Evolutionary conservation across 805 yeast species (phyloP).

Genomic region (Allodekkera sacchari): DNA sequence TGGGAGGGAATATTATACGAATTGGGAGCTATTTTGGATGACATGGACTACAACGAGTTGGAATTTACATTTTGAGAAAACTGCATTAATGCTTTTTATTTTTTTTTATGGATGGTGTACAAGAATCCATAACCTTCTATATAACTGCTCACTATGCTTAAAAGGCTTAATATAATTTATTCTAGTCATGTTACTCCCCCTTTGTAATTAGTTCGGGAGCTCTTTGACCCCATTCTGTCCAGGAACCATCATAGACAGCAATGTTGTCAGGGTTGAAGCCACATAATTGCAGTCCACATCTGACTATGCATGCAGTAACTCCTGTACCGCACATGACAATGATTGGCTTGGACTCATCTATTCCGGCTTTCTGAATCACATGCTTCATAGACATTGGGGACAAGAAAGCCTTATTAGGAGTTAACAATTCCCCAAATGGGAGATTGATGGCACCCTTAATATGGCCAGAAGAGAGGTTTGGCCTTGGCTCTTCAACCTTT

Average conservation of each 20-base stretch:
- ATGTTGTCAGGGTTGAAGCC: slow-evolving; percentile 38
- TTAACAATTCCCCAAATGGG: slow-evolving; percentile 63
- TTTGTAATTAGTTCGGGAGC: slow-evolving; percentile 54
- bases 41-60: slow-evolving; percentile 6
- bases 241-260: slow-evolving; percentile 75
- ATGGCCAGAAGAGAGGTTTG: slow-evolving; percentile 85
- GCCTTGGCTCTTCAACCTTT: slow-evolving; percentile 77
- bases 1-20: slow-evolving; percentile 15
- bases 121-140: background rate
- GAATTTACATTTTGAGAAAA: slow-evolving; percentile 8
- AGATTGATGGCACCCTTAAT: slow-evolving; percentile 71
- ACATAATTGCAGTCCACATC: slow-evolving; percentile 59
- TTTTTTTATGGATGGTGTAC: background rate
- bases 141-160: background rate
- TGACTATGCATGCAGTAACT: slow-evolving; percentile 85
- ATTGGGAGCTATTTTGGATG: slow-evolving; percentile 8
- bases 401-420: slow-evolving; percentile 39
- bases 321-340: slow-evolving; percentile 95
- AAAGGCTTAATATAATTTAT: too few species aligned
- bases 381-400: slow-evolving; percentile 35
- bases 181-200: slow-evolving; percentile 12
- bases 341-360: slow-evolving; percentile 48
- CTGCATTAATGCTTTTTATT: background rate
- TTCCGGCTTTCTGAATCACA: slow-evolving; percentile 35
- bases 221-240: slow-evolving; percentile 84